Evolutionary conservation across 164 flowering plant species (phyloP).

Genomic region (Piper betle): DNA sequence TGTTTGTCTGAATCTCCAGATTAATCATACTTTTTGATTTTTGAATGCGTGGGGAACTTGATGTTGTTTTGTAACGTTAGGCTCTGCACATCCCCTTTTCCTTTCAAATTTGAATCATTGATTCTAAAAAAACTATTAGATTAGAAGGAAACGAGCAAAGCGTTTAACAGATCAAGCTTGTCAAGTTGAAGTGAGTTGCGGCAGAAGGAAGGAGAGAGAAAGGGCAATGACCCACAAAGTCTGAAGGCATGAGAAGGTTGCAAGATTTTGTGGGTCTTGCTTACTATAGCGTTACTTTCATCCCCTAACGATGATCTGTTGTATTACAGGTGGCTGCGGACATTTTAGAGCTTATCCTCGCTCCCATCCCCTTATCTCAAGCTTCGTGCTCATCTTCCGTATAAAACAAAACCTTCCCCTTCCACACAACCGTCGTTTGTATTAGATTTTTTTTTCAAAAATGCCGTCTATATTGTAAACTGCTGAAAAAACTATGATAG

Average conservation of each 20-base stretch:
- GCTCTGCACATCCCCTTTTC: neutral
- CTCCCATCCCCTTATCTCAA: neutral
- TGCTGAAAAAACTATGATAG: too few species aligned
- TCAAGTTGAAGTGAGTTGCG: neutral
- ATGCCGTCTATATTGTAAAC: too few species aligned
- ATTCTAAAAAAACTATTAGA: too few species aligned
- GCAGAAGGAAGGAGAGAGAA: neutral
- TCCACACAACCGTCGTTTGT: neutral
- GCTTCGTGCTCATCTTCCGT: neutral
- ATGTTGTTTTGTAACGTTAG: neutral
- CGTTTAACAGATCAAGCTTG: neutral
- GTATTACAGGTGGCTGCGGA: neutral
- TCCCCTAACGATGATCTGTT: neutral
- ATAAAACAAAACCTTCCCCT: neutral
- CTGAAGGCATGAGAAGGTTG: too few species aligned
- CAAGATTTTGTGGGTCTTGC: neutral
- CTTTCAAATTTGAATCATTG: neutral
- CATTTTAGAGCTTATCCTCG: neutral
- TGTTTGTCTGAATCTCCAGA: too few species aligned
- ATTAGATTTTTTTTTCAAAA: too few species aligned
- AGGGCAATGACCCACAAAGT: too few species aligned
- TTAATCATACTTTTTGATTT: too few species aligned
- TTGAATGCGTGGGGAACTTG: neutral
- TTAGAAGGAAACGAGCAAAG: neutral
- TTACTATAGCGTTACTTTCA: too few species aligned